Conservation (phyloP, 23 red algal species). For the Agarophyton chilense region DNA sequence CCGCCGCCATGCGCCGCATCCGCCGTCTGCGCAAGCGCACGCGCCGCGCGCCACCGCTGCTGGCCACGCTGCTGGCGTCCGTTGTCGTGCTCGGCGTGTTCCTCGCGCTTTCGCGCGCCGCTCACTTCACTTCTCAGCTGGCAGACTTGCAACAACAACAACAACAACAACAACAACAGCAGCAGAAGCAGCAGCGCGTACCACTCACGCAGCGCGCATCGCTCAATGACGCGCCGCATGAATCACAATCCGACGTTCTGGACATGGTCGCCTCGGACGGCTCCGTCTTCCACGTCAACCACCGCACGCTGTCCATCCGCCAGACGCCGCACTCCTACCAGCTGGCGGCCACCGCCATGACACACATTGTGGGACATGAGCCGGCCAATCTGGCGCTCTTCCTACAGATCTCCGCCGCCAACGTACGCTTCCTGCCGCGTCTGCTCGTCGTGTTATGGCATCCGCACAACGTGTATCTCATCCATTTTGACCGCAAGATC, state of each 20-base stretch:
- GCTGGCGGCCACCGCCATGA: background rate
- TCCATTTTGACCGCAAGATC: constrained; percentile 90
- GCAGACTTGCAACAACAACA: too few relatives aligned
- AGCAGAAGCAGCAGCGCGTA: too few relatives aligned
- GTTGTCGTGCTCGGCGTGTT: background rate
- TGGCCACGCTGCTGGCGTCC: background rate
- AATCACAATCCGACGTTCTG: too few relatives aligned
- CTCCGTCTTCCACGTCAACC: background rate
- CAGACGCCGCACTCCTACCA: background rate
- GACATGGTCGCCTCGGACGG: background rate
- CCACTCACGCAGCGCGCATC: too few relatives aligned
- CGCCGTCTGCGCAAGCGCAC: constrained; percentile 4
- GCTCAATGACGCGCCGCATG: too few relatives aligned
- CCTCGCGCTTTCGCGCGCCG: background rate
- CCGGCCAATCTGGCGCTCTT: constrained; percentile 61
- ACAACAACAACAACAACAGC: too few relatives aligned
- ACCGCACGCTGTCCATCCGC: background rate
- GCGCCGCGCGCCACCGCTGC: background rate
- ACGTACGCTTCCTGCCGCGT: constrained; percentile 35
- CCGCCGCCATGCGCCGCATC: background rate
- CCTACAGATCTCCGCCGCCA: constrained; percentile 58
- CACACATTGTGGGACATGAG: background rate
- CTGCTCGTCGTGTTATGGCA: constrained; percentile 66
- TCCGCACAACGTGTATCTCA: constrained; percentile 68
- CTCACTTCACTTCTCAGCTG: background rate